Percentiles rank a stretch among this genome's conserved stretches.
Evolutionary conservation across 306 rosid genomes (phyloP).

Genomic region (Lathyrus sativus): DNA sequence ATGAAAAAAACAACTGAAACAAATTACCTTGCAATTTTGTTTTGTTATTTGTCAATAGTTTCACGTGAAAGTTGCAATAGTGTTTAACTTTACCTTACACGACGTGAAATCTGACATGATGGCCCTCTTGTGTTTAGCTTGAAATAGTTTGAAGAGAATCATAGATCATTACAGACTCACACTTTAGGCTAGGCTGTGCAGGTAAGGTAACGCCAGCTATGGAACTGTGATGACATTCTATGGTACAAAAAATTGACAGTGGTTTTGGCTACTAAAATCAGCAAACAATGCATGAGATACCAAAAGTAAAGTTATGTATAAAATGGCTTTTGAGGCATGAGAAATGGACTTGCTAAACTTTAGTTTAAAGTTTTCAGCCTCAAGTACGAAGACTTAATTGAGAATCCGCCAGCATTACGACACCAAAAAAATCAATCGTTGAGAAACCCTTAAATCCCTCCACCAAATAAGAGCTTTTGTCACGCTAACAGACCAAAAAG

Average conservation of each 20-base stretch:
- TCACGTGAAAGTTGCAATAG: slow-evolving; percentile 30
- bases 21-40: too few species aligned
- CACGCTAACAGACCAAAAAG: too few species aligned
- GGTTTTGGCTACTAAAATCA: slow-evolving; percentile 2
- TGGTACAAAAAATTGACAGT: slow-evolving; percentile 24
- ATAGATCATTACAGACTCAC: neutral
- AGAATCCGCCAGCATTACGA: too few species aligned
- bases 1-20: too few species aligned
- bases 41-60: slow-evolving; percentile 9
- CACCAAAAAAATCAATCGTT: too few species aligned
- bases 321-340: too few species aligned
- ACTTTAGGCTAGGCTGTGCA: slow-evolving; percentile 13
- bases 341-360: too few species aligned
- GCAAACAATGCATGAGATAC: neutral
- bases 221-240: slow-evolving; percentile 16
- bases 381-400: too few species aligned
- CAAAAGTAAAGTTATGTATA: too few species aligned
- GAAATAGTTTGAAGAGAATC: slow-evolving; percentile 3
- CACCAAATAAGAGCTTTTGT: too few species aligned
- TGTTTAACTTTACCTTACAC: neutral
- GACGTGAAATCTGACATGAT: slow-evolving; percentile 29
- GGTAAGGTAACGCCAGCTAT: neutral
- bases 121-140: slow-evolving; percentile 5
- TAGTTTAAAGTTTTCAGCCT: too few species aligned
- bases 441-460: too few species aligned